A percentile compares a stretch with the other conserved stretches of the same genome.
These are phyloP conservation scores for Dacryopinax primogenitus DNA, from an alignment of 768 basidiomycete genomes.

Conservation along the genomic window DNA sequence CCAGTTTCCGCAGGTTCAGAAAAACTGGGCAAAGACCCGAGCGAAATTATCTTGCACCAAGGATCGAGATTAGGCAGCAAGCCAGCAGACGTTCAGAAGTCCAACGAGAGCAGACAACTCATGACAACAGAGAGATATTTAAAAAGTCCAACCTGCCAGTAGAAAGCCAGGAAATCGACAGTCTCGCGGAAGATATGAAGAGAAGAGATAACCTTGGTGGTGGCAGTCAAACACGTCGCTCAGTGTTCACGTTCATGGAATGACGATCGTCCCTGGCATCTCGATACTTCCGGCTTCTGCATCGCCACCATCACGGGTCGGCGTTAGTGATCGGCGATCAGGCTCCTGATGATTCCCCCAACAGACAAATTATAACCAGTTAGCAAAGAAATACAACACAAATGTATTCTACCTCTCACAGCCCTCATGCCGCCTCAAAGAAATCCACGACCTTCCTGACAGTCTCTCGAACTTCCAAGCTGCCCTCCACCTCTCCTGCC, in stretches of 20 bases:
- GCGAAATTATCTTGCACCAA: no score
- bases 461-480: background rate
- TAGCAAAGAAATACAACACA: no score
- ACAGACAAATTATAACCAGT: no score
- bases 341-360: no score
- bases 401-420: no score
- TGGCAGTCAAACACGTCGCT: background rate
- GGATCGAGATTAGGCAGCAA: no score
- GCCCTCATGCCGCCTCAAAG: background rate
- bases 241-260: background rate
- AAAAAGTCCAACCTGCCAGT: background rate
- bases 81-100: background rate
- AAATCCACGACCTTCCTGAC: background rate
- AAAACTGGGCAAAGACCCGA: no score
- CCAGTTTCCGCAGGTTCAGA: no score
- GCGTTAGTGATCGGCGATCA: no score
- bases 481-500: background rate
- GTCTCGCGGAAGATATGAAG: background rate
- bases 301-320: slow-evolving; percentile 6
- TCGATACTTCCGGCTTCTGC: slow-evolving; percentile 6
- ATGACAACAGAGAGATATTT: background rate
- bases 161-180: background rate
- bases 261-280: no score
- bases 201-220: background rate
- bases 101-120: background rate